Percentiles rank a stretch among this genome's conserved stretches.
These are phyloP conservation scores for Globisporangium perplexum DNA, from an alignment of 352 stramenopile genomes.

Conservation along the genomic window DNA sequence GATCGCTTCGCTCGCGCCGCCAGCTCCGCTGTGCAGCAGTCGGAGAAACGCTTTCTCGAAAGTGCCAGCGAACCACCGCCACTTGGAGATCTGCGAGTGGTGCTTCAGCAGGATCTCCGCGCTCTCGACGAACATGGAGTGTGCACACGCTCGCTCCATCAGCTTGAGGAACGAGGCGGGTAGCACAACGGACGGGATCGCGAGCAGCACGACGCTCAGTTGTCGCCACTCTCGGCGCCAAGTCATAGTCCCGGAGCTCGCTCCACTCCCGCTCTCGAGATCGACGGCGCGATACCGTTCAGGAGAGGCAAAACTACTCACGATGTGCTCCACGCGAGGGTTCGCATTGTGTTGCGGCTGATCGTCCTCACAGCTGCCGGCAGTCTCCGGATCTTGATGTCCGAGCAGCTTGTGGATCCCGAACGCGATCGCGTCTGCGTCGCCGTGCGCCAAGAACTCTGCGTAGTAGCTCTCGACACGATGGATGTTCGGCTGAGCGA, in stretches of 20 bases:
- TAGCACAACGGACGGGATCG: slow-evolving; percentile 4
- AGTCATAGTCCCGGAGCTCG: slow-evolving; percentile 3
- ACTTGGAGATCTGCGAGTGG: slow-evolving; percentile 36
- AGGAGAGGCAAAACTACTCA: slow-evolving; percentile 34
- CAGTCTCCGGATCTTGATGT: neutral
- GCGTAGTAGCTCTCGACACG: slow-evolving; percentile 34
- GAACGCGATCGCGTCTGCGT: slow-evolving; percentile 42
- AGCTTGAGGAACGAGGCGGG: slow-evolving; percentile 16
- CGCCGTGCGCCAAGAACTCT: slow-evolving; percentile 31
- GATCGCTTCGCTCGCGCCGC: slow-evolving; percentile 9
- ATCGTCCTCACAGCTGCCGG: neutral
- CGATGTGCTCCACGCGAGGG: slow-evolving; percentile 21
- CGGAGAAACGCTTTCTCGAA: slow-evolving; percentile 27
- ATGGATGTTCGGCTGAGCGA: slow-evolving; percentile 17
- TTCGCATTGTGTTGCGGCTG: slow-evolving; percentile 2
- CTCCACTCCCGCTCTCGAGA: neutral
- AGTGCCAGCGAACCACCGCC: slow-evolving; percentile 35
- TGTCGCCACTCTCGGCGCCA: slow-evolving; percentile 68
- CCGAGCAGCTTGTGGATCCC: slow-evolving; percentile 19
- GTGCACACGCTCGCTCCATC: slow-evolving; percentile 38
- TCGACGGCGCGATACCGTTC: slow-evolving; percentile 23
- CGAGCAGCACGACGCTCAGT: slow-evolving; percentile 29
- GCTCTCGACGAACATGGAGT: slow-evolving; percentile 38
- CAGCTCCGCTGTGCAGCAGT: neutral
- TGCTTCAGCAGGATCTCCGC: slow-evolving; percentile 21